phyloP scores from a whole-genome alignment of 345 rosid genomes.

The Clausena lansium region DNA sequence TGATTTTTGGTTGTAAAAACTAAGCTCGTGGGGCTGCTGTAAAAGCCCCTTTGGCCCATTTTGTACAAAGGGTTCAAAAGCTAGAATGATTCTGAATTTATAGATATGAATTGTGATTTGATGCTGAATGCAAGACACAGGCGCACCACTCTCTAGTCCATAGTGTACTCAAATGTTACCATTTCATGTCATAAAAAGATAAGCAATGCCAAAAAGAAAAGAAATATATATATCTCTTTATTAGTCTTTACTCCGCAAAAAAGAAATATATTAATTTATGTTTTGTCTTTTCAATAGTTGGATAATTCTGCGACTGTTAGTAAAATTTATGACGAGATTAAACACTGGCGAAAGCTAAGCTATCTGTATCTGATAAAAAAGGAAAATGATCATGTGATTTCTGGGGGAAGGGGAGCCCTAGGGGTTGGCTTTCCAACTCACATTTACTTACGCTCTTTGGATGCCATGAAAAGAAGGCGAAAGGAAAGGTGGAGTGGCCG shows the following conservation, averaged over 20 bases:
- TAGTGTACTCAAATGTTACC: constrained; percentile 30
- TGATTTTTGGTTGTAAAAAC: constrained; percentile 35
- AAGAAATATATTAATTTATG: background rate
- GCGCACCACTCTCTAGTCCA: constrained; percentile 23
- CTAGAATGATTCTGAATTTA: constrained; percentile 32
- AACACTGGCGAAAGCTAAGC: background rate
- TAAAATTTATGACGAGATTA: background rate
- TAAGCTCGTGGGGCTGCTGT: constrained; percentile 39
- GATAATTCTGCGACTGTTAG: background rate
- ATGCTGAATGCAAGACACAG: constrained; percentile 51
- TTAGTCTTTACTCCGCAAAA: background rate
- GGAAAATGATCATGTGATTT: background rate
- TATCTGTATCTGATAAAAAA: background rate
- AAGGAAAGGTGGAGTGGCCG: constrained; percentile 13
- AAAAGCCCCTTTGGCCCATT: constrained; percentile 37
- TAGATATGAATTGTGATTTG: constrained; percentile 35
- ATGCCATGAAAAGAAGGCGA: constrained; percentile 48
- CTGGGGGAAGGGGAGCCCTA: constrained; percentile 3
- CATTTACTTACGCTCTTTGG: constrained; percentile 32
- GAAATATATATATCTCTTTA: background rate
- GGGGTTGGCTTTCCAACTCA: constrained; percentile 47
- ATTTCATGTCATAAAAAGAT: constrained; percentile 14
- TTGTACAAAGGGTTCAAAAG: constrained; percentile 41
- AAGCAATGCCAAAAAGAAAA: constrained; percentile 12
- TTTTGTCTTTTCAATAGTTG: constrained; percentile 21